Percentiles rank a stretch among this genome's conserved stretches.
Evolutionary conservation across 768 basidiomycete genomes (phyloP).

Genomic region (Coprinellus micaceus): DNA sequence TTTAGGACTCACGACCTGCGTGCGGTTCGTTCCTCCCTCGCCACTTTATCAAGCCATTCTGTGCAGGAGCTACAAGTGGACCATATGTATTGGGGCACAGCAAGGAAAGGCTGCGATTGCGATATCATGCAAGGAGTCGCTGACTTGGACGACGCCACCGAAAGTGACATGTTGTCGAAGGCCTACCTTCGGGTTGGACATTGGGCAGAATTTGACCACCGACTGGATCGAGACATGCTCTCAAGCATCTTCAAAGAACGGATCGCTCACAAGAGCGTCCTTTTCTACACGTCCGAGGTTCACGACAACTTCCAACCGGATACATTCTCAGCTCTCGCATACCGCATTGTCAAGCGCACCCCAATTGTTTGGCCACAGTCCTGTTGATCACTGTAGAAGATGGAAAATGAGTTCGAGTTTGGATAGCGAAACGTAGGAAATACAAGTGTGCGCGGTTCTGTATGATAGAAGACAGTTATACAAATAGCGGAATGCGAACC

Average conservation of each 20-base stretch:
- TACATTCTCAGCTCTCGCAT: neutral
- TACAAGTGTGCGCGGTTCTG: conserved; percentile 1
- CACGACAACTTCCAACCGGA: neutral
- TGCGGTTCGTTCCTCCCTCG: neutral
- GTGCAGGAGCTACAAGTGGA: neutral
- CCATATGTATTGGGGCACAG: neutral
- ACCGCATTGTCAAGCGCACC: neutral
- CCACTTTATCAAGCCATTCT: neutral
- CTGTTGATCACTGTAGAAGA: too few relatives aligned
- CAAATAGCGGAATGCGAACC: neutral
- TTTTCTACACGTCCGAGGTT: neutral
- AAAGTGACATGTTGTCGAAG: too few relatives aligned
- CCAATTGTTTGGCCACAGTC: neutral
- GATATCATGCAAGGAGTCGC: too few relatives aligned
- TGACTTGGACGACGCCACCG: too few relatives aligned
- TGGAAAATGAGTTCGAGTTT: neutral
- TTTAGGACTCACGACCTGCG: neutral
- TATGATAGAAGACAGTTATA: neutral
- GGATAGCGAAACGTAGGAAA: neutral
- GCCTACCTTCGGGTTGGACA: too few relatives aligned
- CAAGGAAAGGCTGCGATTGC: too few relatives aligned
- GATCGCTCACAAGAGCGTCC: neutral
- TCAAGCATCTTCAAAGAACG: neutral
- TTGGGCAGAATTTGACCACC: too few relatives aligned
- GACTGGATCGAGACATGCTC: neutral